Percentiles rank a stretch among this genome's conserved stretches.
Conservation (phyloP, 371 early-diverging fungal genomes). For the Gilbertella persicaria region DNA sequence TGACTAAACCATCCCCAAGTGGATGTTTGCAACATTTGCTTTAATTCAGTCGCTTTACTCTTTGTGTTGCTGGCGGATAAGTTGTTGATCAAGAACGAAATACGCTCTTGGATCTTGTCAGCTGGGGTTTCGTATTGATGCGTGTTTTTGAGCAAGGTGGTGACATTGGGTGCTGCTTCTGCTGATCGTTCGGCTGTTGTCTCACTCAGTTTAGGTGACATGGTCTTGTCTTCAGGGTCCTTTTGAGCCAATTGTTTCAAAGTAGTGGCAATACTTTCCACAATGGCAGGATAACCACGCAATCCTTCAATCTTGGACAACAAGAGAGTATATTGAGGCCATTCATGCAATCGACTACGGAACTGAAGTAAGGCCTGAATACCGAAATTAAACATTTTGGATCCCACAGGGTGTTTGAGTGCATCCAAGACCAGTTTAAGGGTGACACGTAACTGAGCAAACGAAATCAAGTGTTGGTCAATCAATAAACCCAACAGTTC, state of each 20-base stretch:
- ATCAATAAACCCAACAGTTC: slow-evolving; percentile 87
- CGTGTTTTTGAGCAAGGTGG: slow-evolving; percentile 21
- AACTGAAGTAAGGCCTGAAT: slow-evolving; percentile 85
- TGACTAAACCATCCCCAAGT: slow-evolving; percentile 89
- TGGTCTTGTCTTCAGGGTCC: slow-evolving; percentile 16
- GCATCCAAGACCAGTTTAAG: slow-evolving; percentile 86
- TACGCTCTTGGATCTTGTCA: slow-evolving; percentile 83
- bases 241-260: slow-evolving; percentile 33
- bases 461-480: slow-evolving; percentile 79
- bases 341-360: slow-evolving; percentile 78
- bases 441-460: slow-evolving; percentile 75
- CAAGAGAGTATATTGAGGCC: slow-evolving; percentile 86
- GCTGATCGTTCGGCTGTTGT: slow-evolving; percentile 29
- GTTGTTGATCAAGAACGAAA: slow-evolving; percentile 96
- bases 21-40: slow-evolving; percentile 65
- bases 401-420: slow-evolving; percentile 71
- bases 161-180: slow-evolving; percentile 18
- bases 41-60: slow-evolving; percentile 79
- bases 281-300: slow-evolving; percentile 38
- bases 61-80: slow-evolving; percentile 82
- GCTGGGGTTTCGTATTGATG: slow-evolving; percentile 56
- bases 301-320: slow-evolving; percentile 82
- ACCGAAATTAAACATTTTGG: slow-evolving; percentile 91
- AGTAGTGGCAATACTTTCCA: slow-evolving; percentile 30
- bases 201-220: slow-evolving; percentile 33